Conservation (phyloP, 2,329 filamentous ascomycete species). For the Ceratocystis variospora region DNA sequence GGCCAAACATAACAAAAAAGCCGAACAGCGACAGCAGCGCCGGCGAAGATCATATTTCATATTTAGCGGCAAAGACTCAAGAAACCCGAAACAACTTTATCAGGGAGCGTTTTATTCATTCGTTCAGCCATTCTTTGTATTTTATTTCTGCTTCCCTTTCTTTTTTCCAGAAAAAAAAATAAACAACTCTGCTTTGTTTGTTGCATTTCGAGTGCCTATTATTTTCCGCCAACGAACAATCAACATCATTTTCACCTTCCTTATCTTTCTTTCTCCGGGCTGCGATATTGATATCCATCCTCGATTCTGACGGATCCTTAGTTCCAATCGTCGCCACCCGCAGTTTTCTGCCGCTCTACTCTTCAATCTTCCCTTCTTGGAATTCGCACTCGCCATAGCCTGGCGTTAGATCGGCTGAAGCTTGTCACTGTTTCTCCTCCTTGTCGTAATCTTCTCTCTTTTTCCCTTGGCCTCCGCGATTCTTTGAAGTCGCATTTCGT, state of each 20-base stretch:
- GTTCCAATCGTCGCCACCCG: background rate
- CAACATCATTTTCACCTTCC: background rate
- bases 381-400: background rate
- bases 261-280: background rate
- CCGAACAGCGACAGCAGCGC: background rate
- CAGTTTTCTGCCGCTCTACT: background rate
- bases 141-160: background rate
- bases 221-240: background rate
- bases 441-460: background rate
- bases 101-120: background rate
- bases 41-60: background rate
- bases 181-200: background rate
- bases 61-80: background rate
- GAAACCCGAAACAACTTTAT: background rate
- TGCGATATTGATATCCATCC: background rate
- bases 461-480: background rate
- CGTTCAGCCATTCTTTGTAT: background rate
- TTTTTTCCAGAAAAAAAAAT: background rate
- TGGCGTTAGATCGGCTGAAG: background rate
- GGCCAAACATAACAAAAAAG: background rate
- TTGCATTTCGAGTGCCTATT: background rate
- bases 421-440: background rate
- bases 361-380: background rate
- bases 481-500: background rate
- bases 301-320: background rate